Base-by-base conservation (phyloP, 2,329 filamentous ascomycete genomes). In the Hypoxylon rubiginosum region DNA sequence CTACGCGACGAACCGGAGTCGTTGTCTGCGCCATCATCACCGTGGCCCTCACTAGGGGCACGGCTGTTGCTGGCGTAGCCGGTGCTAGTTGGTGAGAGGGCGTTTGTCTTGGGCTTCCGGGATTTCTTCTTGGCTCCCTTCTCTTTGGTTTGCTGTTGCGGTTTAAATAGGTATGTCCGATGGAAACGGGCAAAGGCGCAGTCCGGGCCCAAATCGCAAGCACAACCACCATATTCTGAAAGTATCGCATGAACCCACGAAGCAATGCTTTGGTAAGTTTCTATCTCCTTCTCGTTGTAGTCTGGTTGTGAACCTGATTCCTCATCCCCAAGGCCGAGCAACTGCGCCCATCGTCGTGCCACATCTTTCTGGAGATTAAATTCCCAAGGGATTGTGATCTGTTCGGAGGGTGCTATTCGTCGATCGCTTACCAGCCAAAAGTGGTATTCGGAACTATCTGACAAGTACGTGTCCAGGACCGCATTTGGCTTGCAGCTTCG, bases 401-500 rank as follows among this genome's bases (percentile, higher is more conserved):
- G 87, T 73, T 90, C 88, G 43, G 85, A 83, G 0, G 88, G 83
- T 15, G 85, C 79, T 60, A 98, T 94, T 39, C 90, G 85, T 57
- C 91, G 87, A 72, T 92, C 92, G 72, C 93, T 94, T 64, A 97
- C 89, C 68, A 97, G 90, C 87, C 95, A 97, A 78, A 98, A 97
- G 76, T 96, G 93, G 75, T 95, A 97, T 70, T 95, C 91, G 0
- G 89, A 90, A 3, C 87, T 86, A 50, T 89, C 90, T 1, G 92
- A 92, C 51, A 97, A 87, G 70, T 94, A 92, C 0, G 94, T 97
- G 76, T 96, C 94, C 73, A 98, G 84, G 32, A 88, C 86, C n/a
- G 96, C 89, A 75, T 98, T 99, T 1, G 96, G 93, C 66, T 88
- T 89, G 81, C 96, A 99, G 74, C 96, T 98, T 70, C 95, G 89